Conservation (phyloP, 179 eudicot genomes). For the Silene vulgaris region DNA sequence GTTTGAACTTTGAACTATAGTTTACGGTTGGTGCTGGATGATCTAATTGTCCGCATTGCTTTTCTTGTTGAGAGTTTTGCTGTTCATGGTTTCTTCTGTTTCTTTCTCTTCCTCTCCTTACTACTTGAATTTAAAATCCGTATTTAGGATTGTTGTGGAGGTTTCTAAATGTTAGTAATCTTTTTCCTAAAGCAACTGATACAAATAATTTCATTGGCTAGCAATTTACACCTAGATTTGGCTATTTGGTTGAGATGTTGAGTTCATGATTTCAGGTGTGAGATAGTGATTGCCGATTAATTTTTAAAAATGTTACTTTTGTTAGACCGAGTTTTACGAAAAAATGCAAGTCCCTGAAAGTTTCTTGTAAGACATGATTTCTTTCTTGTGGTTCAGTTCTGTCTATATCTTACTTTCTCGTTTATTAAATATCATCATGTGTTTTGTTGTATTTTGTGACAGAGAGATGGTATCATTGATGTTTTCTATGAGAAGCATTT, state of each 20-base stretch:
- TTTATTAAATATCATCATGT: slow-evolving; percentile 10
- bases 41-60: neutral
- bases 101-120: neutral
- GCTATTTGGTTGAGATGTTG: slow-evolving; percentile 16
- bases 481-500: slow-evolving; percentile 89
- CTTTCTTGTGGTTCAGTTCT: slow-evolving; percentile 18
- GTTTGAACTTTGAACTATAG: neutral
- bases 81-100: neutral
- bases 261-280: slow-evolving; percentile 25
- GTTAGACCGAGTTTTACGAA: slow-evolving; percentile 19
- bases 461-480: slow-evolving; percentile 78
- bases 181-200: neutral
- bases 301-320: slow-evolving; percentile 17
- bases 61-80: neutral
- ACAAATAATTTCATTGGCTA: neutral
- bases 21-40: neutral
- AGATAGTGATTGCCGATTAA: slow-evolving; percentile 24
- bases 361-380: slow-evolving; percentile 24
- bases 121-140: neutral
- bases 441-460: slow-evolving; percentile 32
- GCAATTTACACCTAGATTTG: slow-evolving; percentile 16
- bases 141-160: neutral
- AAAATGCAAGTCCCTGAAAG: slow-evolving; percentile 23
- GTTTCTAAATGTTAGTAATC: neutral
- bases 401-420: neutral